These are phyloP conservation scores for Tinospora cordifolia DNA, from an alignment of 164 flowering plant species.

Conservation along the genomic window DNA sequence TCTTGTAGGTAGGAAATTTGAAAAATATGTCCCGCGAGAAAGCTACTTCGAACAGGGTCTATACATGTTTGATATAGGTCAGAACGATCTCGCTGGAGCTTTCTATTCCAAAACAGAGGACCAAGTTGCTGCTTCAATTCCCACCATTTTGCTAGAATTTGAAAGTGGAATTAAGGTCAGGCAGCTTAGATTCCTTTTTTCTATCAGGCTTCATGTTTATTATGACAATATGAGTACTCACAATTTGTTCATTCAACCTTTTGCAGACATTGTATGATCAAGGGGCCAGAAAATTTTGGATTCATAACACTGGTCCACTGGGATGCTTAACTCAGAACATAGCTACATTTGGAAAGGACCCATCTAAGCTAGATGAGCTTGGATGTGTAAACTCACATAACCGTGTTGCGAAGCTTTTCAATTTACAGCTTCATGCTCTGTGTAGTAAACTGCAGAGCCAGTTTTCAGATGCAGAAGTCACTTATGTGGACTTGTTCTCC, in stretches of 20 bases:
- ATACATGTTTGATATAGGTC: conserved; percentile 93
- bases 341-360: conserved; percentile 68
- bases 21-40: conserved; percentile 53
- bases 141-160: conserved; percentile 54
- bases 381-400: conserved; percentile 79
- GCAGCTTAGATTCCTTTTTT: background rate
- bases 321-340: conserved; percentile 88
- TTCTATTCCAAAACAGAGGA: conserved; percentile 80
- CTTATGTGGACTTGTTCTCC: conserved; percentile 63
- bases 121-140: conserved; percentile 78
- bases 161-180: conserved; percentile 71
- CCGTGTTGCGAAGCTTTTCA: conserved; percentile 74
- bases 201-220: background rate
- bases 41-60: conserved; percentile 58
- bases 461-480: conserved; percentile 51
- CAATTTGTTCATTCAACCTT: background rate
- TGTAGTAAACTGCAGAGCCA: conserved; percentile 49
- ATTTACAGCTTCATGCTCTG: conserved; percentile 81
- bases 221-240: background rate
- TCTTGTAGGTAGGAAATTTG: conserved; percentile 47
- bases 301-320: conserved; percentile 91
- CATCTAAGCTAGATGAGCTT: conserved; percentile 67
- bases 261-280: conserved; percentile 57
- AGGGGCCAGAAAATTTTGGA: conserved; percentile 87
- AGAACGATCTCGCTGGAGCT: conserved; percentile 89